Conservation (phyloP, 768 basidiomycete species). For the Suillus discolor region DNA sequence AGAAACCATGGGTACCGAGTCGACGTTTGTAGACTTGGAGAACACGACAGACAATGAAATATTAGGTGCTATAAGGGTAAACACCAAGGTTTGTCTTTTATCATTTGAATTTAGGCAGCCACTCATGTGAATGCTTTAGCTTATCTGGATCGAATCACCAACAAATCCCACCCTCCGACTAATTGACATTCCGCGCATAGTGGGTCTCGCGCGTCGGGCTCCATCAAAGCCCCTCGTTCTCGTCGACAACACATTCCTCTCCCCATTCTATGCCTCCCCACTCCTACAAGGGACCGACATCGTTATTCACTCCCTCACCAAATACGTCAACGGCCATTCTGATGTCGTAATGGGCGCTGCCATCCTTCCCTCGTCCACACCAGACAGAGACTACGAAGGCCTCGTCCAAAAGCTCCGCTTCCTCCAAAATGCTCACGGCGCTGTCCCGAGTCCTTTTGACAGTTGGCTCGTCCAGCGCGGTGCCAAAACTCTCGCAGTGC, state of each 20-base stretch:
- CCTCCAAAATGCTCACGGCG: slow-evolving; percentile 88
- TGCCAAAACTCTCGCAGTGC: slow-evolving; percentile 86
- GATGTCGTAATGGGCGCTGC: slow-evolving; percentile 91
- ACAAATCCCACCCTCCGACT: slow-evolving; percentile 94
- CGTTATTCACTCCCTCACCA: slow-evolving; percentile 81
- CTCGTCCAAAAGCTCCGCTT: slow-evolving; percentile 69
- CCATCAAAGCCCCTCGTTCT: slow-evolving; percentile 74
- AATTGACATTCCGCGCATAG: slow-evolving; percentile 77
- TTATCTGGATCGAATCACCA: slow-evolving; percentile 94
- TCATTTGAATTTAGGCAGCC: background rate
- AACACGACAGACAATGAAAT: slow-evolving; percentile 64
- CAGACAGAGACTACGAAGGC: slow-evolving; percentile 38
- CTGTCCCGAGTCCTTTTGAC: slow-evolving; percentile 85
- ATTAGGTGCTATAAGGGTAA: slow-evolving; percentile 61
- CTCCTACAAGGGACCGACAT: slow-evolving; percentile 85
- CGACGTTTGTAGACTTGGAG: slow-evolving; percentile 84
- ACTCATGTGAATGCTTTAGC: slow-evolving; percentile 40
- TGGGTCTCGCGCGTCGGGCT: slow-evolving; percentile 62
- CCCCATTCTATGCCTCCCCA: slow-evolving; percentile 89
- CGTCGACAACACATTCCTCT: slow-evolving; percentile 95
- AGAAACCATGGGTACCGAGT: slow-evolving; percentile 65
- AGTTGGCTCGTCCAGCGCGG: slow-evolving; percentile 90
- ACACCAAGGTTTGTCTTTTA: slow-evolving; percentile 70
- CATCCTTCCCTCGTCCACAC: slow-evolving; percentile 52
- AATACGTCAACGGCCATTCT: slow-evolving; percentile 93